Percentiles rank a stretch among this genome's conserved stretches.
Evolutionary conservation across 495 filamentous ascomycete genomes (phyloP).

Genomic region (Echria macrotheca): DNA sequence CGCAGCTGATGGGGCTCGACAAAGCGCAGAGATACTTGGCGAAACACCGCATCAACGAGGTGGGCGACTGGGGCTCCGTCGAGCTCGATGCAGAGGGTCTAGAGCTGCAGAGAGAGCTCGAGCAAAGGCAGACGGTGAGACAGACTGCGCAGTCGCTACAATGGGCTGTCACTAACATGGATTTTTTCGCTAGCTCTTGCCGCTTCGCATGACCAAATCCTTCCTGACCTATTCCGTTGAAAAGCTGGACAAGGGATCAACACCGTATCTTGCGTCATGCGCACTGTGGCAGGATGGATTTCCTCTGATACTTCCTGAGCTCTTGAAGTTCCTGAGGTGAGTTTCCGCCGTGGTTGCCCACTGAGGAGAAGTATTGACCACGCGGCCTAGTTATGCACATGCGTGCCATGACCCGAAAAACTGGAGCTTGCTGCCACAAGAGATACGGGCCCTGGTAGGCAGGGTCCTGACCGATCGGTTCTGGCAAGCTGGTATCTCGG

Average conservation of each 20-base stretch:
- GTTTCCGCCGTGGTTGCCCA: neutral
- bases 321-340: slow-evolving; percentile 80
- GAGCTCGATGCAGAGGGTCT: slow-evolving; percentile 74
- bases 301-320: slow-evolving; percentile 74
- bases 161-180: slow-evolving; percentile 10
- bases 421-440: slow-evolving; percentile 72
- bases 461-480: slow-evolving; percentile 91
- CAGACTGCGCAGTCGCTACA: neutral
- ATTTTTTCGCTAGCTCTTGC: slow-evolving; percentile 58
- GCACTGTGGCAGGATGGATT: slow-evolving; percentile 78
- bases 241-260: slow-evolving; percentile 64
- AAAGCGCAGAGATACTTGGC: slow-evolving; percentile 75
- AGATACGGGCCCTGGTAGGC: slow-evolving; percentile 71
- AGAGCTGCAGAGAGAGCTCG: slow-evolving; percentile 67
- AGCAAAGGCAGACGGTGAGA: slow-evolving; percentile 63
- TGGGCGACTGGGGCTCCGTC: slow-evolving; percentile 76
- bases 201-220: slow-evolving; percentile 79
- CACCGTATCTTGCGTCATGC: slow-evolving; percentile 64
- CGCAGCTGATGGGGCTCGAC: slow-evolving; percentile 69
- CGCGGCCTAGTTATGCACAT: slow-evolving; percentile 64
- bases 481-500: slow-evolving; percentile 97
- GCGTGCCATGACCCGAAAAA: slow-evolving; percentile 86
- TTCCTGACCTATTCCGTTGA: slow-evolving; percentile 88
- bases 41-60: slow-evolving; percentile 62
- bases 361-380: slow-evolving; percentile 6